Evolutionary conservation across 306 rosid species (phyloP).

Genomic region (Mucuna pruriens): DNA sequence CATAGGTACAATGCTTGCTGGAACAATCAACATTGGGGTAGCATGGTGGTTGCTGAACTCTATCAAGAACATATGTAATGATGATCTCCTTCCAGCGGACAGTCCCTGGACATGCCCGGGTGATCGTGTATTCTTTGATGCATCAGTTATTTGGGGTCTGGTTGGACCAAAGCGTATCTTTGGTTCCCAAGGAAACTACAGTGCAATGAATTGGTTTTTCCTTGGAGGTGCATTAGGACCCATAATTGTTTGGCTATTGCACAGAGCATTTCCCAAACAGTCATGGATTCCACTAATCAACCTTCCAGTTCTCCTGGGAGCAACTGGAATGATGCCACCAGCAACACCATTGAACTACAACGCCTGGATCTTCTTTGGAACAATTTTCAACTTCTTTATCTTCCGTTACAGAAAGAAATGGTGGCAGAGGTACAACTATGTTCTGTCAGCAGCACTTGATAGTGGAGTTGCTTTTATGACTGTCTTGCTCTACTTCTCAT

Average conservation of each 20-base stretch:
- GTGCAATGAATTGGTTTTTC: slow-evolving; percentile 79
- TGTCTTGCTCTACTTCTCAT: slow-evolving; percentile 61
- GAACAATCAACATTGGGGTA: slow-evolving; percentile 74
- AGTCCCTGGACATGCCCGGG: slow-evolving; percentile 89
- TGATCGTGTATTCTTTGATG: slow-evolving; percentile 78
- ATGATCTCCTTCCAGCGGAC: slow-evolving; percentile 54
- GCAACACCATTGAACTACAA: slow-evolving; percentile 82
- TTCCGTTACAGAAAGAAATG: slow-evolving; percentile 76
- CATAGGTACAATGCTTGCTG: slow-evolving; percentile 81
- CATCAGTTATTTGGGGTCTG: slow-evolving; percentile 85
- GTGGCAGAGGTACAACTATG: slow-evolving; percentile 91
- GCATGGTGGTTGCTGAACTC: slow-evolving; percentile 80
- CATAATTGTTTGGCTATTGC: slow-evolving; percentile 66
- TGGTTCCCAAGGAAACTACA: slow-evolving; percentile 73
- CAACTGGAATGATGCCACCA: slow-evolving; percentile 75
- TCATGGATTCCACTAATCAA: slow-evolving; percentile 77
- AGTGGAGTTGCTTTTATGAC: slow-evolving; percentile 89
- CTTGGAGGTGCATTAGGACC: slow-evolving; percentile 79
- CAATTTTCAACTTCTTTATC: slow-evolving; percentile 72
- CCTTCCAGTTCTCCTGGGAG: slow-evolving; percentile 84
- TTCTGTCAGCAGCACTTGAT: slow-evolving; percentile 81
- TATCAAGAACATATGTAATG: slow-evolving; percentile 63
- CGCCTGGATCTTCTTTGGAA: slow-evolving; percentile 68
- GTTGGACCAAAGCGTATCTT: slow-evolving; percentile 74
- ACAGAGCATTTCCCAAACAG: slow-evolving; percentile 67